Evolutionary conservation across 2,329 filamentous ascomycete genomes (phyloP), one percentile per base, ranked within the genome.

Genomic region (Xylariomycetidae sp.): DNA sequence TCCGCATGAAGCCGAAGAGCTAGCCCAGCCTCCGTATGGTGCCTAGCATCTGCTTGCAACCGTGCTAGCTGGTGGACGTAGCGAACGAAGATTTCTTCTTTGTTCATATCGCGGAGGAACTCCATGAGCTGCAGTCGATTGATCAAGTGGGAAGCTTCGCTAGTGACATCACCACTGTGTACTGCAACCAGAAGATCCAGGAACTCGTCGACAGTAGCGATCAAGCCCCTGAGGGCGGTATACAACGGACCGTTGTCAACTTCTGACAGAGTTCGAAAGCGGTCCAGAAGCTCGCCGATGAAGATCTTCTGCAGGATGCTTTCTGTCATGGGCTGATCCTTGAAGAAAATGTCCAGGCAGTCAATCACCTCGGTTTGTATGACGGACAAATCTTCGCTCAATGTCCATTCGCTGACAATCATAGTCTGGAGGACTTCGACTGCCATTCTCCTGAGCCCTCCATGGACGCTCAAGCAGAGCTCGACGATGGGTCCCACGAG

Each of bases 351-450:
- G 55, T 98, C 92, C 34, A 98, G 66, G 45, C 86, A 94, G 51
- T 96, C 90, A 49, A 98, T 95, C 69, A 97, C 89, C 60, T 96
- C 92, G 3, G 88, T 92, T 60, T 97, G 89, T 32, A 98, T 85
- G 30, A 92, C 80, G 3, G 84, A 84, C 30, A 98, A 66, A 56
- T 97, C 90, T 56, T 95, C 86, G 55, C 88, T 96, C 44, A 98
- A 63, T 12, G 88, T 89, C 92, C 92, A 98, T 61, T 98, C 92
- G 62, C 89, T 94, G 46, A 97, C 82, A 51, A 98, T 94, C 92
- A 98, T 98, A 3, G 88, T 94, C 58, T 95, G 88, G 41, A 98
- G 63, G 14, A 98, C 85, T 57, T 95, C 86, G 18, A 96, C 88
- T 1, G 90, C 92, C 59, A 94, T 92, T 43, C 79, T 80, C 40